Evolutionary conservation across 805 yeast species (phyloP), one percentile per base, ranked within the genome.

Genomic region (Candida vartiovaarae): DNA sequence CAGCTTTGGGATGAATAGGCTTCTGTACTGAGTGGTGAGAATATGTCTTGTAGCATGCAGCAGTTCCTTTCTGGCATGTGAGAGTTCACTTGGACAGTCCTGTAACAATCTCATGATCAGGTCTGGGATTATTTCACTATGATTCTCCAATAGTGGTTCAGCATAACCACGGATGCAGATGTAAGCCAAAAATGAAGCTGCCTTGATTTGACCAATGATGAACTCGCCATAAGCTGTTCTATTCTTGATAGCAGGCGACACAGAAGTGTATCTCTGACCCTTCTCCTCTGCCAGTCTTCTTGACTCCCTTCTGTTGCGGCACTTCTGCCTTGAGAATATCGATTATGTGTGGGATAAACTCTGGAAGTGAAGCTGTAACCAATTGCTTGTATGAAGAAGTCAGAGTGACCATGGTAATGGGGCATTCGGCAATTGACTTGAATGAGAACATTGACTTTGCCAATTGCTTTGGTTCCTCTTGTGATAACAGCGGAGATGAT

Each of bases 41-140:
- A 93, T 88, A 57, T 93, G 99, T 56, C 98, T 74, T 4, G 95
- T 86, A 0, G 97, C 96, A 51, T 93, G 98, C 30, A 93, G 67
- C 36, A 93, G 66, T 63, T 93, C 99, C 61, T 90, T 89, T 57
- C 98, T 74, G 0, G 96, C 95, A 4, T 89, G 81, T 4, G 95
- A 84, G 39, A 88, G 69, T 58, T 91, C 98, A 15, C 93, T 81
- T 3, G 99, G 99, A 61, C 98, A 93, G 61, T 95, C 98, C 63
- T 90, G 95, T 34, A 93, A 66, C 34, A 93, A 66, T 50, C 98
- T 71, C 43, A 90, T 75, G 34, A 93, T 85, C 43, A 90, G 75
- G 47, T 86, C 95, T 0, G 99, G 99, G 7, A 93, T 87, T 34
- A 76, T 72, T 5, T 67, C 68, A 32, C 80, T 76, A 51, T 78